Conservation (phyloP, 148 eudicot species). For the Chenopodium suecicum region DNA sequence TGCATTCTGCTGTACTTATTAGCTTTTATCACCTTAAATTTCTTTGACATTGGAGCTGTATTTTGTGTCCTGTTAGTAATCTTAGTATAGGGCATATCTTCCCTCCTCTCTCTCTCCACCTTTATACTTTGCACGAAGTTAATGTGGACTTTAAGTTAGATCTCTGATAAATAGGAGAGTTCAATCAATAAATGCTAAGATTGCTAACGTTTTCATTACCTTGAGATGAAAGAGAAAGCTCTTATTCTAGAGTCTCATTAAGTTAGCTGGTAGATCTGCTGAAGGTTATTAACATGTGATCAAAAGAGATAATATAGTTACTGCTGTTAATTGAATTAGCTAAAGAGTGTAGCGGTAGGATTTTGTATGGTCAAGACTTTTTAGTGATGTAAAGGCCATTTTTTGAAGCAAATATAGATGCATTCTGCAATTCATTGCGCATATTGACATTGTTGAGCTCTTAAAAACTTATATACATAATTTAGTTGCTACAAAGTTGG, state of each 20-base stretch:
- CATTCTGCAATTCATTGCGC: neutral
- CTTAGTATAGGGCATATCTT: neutral
- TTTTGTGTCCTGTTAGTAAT: neutral
- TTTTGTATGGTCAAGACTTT: neutral
- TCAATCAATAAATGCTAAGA: neutral
- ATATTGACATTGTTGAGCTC: neutral
- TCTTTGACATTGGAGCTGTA: neutral
- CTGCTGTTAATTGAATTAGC: neutral
- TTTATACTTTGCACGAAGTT: no score
- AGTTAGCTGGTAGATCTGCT: conserved; percentile 7
- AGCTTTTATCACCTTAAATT: neutral
- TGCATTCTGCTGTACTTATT: neutral
- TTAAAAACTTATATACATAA: no score
- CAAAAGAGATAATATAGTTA: neutral
- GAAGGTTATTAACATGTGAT: neutral
- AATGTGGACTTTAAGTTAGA: neutral
- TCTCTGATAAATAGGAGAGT: neutral
- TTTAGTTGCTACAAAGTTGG: neutral
- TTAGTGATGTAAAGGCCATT: neutral
- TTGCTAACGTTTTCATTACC: neutral
- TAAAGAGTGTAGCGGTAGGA: neutral
- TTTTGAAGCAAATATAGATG: neutral
- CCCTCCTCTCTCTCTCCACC: no score
- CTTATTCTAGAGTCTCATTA: neutral
- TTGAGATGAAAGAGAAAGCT: neutral